Evolutionary conservation across 2,329 filamentous ascomycete genomes (phyloP).

Genomic region (Ascochyta fabae): DNA sequence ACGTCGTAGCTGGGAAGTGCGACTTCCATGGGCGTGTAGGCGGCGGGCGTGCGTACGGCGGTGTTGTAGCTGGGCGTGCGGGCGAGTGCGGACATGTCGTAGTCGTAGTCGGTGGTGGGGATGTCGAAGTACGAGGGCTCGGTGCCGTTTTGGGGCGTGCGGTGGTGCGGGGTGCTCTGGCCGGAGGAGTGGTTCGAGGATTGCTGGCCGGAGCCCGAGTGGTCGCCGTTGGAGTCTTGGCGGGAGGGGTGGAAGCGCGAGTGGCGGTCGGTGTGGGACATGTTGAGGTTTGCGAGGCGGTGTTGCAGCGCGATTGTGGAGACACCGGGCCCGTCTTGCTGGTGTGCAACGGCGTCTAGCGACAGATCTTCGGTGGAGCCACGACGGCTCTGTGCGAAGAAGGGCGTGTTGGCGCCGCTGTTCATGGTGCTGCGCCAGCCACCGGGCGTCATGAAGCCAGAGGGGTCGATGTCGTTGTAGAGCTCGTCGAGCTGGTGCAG

Average conservation of each 20-base stretch:
- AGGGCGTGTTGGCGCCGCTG: slow-evolving; percentile 74
- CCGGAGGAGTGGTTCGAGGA: slow-evolving; percentile 44
- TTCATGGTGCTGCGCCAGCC: slow-evolving; percentile 62
- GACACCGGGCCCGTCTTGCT: slow-evolving; percentile 48
- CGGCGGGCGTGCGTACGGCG: slow-evolving; percentile 54
- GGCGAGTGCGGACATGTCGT: slow-evolving; percentile 55
- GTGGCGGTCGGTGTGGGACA: slow-evolving; percentile 46
- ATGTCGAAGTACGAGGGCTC: slow-evolving; percentile 35
- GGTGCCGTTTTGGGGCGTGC: slow-evolving; percentile 31
- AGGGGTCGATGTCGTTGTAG: slow-evolving; percentile 84
- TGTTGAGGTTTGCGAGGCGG: slow-evolving; percentile 63
- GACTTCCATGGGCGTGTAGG: slow-evolving; percentile 47
- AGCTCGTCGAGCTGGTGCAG: slow-evolving; percentile 88
- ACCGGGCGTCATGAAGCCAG: slow-evolving; percentile 80
- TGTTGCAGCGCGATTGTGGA: slow-evolving; percentile 72
- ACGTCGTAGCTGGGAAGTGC: slow-evolving; percentile 55
- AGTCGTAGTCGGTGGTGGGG: slow-evolving; percentile 44
- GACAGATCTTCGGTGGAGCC: slow-evolving; percentile 83
- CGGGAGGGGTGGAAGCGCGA: slow-evolving; percentile 27
- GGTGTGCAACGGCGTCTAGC: slow-evolving; percentile 51
- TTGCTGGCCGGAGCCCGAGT: slow-evolving; percentile 23
- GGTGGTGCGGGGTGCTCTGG: slow-evolving; percentile 41
- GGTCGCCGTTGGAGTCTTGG: slow-evolving; percentile 10
- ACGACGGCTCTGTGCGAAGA: slow-evolving; percentile 71
- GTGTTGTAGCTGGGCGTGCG: slow-evolving; percentile 61